Conservation (phyloP, 306 rosid species). For the Prunus campanulata region DNA sequence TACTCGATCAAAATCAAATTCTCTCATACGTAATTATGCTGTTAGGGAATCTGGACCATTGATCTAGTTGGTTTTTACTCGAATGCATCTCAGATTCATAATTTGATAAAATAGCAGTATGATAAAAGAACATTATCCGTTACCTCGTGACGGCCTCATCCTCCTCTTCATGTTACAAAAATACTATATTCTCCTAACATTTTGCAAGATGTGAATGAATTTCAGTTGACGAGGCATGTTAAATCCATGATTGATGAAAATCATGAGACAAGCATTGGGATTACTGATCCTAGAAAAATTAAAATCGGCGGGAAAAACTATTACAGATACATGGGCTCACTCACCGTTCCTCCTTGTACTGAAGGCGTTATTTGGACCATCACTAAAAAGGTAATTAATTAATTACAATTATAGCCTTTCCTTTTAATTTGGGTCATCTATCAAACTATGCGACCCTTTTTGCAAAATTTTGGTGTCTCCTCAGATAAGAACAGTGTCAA, state of each 20-base stretch:
- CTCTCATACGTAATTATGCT: no score
- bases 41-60: no score
- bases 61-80: no score
- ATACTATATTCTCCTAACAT: background rate
- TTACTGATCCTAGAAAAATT: constrained; percentile 11
- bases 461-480: background rate
- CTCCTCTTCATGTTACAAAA: no score
- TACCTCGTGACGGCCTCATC: no score
- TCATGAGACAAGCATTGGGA: constrained; percentile 4
- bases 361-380: constrained; percentile 39
- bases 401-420: background rate
- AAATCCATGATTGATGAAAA: constrained; percentile 4
- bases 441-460: background rate
- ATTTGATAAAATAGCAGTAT: no score
- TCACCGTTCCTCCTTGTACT: constrained; percentile 39
- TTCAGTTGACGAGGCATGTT: constrained; percentile 22
- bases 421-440: background rate
- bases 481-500: background rate
- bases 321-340: constrained; percentile 38
- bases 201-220: background rate
- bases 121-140: no score
- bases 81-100: no score
- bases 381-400: no score
- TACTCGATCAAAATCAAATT: background rate
- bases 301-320: constrained; percentile 6